Evolutionary conservation across 2,329 filamentous ascomycete genomes (phyloP), one percentile per base, ranked within the genome.

Genomic region (Ceratocystis cubensis): DNA sequence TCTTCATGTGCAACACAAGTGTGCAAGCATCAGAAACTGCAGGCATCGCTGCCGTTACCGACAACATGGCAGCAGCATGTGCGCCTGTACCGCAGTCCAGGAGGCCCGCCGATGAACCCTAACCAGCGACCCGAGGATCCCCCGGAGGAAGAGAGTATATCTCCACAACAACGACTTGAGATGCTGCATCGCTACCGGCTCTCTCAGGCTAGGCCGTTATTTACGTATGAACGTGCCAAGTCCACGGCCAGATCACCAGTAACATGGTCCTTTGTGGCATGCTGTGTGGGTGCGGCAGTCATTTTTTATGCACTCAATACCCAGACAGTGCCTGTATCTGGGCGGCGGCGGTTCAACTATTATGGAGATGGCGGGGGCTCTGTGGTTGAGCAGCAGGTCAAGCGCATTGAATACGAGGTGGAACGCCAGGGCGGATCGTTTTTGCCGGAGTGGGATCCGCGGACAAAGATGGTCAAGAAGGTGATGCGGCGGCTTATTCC

Each of bases 261-360:
- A 64, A 77, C 78, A 57, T 74, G 75, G 66, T 71, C 76, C 33
- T 74, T 82, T 15, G 72, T 79, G 17, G 69, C 76, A 0, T 68
- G 77, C 15, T 76, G 77, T 33, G 73, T 78, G 17, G 71, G 74
- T n/a, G 78, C 75, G 56, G 82, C 80, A 3, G 71, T 79, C 1
- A 72, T 73, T 7, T 85, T 91, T 73, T 91, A 91, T 77, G 78
- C 85, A 66, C 79, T 77, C 72, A 87, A 91, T 73, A 77, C 89
- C 53, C 86, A 93, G 74, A 82, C 81, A 41, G 88, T 92, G 15
- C 88, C 88, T 1, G 81, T 91, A 5, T 88, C 85, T 4, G 86
- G 87, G 0, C 82, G 89, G 7, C 79, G 79, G 71, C 82, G 89
- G 45, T 93, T 93, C 81, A 92, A 91, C 74, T 83, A 84, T 73